Percentiles rank a stretch among this genome's conserved stretches.
phyloP scores from a whole-genome alignment of 1,284 basidiomycete genomes.

The Mycena citricolor region DNA sequence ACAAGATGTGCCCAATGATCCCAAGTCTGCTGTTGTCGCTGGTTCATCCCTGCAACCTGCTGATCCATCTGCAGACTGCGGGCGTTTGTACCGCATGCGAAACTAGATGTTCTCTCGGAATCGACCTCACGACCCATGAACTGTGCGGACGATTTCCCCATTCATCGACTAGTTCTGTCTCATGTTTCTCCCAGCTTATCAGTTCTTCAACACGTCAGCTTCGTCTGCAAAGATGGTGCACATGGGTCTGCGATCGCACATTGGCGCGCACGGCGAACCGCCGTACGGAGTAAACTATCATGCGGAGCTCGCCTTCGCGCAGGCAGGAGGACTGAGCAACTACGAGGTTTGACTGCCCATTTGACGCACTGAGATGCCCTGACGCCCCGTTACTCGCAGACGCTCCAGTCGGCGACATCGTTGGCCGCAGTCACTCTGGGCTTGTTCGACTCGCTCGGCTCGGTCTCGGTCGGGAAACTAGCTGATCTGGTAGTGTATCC shows the following conservation, averaged over 20 bases:
- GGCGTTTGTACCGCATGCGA: constrained; percentile 62
- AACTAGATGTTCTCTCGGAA: constrained; percentile 58
- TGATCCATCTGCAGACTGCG: constrained; percentile 45
- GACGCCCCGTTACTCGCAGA: constrained; percentile 57
- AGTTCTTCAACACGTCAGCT: constrained; percentile 64
- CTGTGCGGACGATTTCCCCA: constrained; percentile 42
- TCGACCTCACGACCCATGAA: constrained; percentile 56
- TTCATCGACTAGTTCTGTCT: constrained; percentile 35
- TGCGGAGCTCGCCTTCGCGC: constrained; percentile 64
- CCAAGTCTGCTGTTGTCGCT: constrained; percentile 54
- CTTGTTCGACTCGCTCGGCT: constrained; percentile 58
- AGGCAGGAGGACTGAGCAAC: constrained; percentile 54
- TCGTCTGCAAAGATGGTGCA: constrained; percentile 67
- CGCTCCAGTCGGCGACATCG: constrained; percentile 64
- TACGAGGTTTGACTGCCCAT: constrained; percentile 37
- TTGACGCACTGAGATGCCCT: no score
- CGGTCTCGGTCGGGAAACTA: constrained; percentile 60
- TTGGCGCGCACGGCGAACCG: constrained; percentile 75
- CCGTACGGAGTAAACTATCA: constrained; percentile 75
- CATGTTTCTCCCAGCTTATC: constrained; percentile 46
- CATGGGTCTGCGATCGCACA: constrained; percentile 58
- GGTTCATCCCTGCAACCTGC: neutral
- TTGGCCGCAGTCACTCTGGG: constrained; percentile 65
- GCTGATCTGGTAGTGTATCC: constrained; percentile 69
- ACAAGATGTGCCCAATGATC: constrained; percentile 62